Conservation (phyloP, 805 yeast genomes). For the Lachancea meyersii region DNA sequence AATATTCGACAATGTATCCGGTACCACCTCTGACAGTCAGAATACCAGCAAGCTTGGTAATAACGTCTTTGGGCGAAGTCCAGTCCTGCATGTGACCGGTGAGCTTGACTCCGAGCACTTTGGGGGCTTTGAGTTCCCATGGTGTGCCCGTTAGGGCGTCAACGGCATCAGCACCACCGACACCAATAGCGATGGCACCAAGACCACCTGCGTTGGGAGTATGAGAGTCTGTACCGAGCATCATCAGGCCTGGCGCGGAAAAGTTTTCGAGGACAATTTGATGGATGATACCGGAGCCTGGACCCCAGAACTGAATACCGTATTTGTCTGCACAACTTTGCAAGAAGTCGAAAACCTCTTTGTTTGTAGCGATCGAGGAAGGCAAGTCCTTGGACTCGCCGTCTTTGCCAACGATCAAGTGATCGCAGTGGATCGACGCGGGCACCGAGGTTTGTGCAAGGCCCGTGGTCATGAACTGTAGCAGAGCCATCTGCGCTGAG, state of each 20-base stretch:
- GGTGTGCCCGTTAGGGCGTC: slow-evolving; percentile 96
- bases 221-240: slow-evolving; percentile 98
- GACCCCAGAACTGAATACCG: slow-evolving; percentile 98
- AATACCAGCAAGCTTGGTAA: slow-evolving; percentile 84
- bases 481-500: slow-evolving; percentile 98
- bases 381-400: slow-evolving; percentile 83
- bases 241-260: slow-evolving; percentile 93
- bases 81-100: slow-evolving; percentile 88
- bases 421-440: slow-evolving; percentile 96
- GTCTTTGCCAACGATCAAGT: slow-evolving; percentile 91
- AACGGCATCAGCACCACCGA: slow-evolving; percentile 99
- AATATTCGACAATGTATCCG: slow-evolving; percentile 92
- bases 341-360: slow-evolving; percentile 92
- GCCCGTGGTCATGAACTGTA: slow-evolving; percentile 97
- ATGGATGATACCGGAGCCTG: slow-evolving; percentile 98
- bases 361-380: slow-evolving; percentile 76
- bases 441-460: slow-evolving; percentile 85
- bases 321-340: slow-evolving; percentile 89
- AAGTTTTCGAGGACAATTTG: slow-evolving; percentile 96
- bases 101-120: slow-evolving; percentile 85
- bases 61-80: slow-evolving; percentile 97
- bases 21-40: slow-evolving; percentile 98
- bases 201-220: slow-evolving; percentile 99
- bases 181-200: slow-evolving; percentile 98
- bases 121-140: slow-evolving; percentile 98